Conservation (phyloP, 371 early-diverging fungal species). For the Coemansia sp. region DNA sequence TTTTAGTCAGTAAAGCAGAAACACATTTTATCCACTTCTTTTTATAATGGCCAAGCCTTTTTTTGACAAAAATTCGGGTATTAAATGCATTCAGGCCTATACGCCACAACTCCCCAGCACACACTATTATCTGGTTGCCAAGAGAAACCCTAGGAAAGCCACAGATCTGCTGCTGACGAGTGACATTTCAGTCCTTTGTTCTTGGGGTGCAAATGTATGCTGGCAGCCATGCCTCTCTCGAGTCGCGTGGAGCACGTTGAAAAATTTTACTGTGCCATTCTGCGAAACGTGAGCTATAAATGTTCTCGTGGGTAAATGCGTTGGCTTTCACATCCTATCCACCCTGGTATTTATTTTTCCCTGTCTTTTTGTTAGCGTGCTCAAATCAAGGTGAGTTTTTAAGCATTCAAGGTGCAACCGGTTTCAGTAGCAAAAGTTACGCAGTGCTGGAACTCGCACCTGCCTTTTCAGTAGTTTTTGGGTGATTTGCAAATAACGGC, state of each 20-base stretch:
- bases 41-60: too few relatives aligned
- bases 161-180: constrained; percentile 2
- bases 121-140: not conserved
- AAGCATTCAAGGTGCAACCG: not conserved
- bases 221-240: not conserved
- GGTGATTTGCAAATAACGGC: not conserved
- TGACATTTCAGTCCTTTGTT: not conserved
- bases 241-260: not conserved
- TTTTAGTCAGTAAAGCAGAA: not conserved
- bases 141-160: not conserved
- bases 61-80: not conserved
- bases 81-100: not conserved
- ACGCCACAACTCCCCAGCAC: not conserved
- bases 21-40: too few relatives aligned
- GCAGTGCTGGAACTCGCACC: not conserved
- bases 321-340: not conserved
- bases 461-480: not conserved
- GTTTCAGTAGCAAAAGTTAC: too few relatives aligned
- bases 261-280: not conserved
- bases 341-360: not conserved
- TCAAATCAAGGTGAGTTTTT: not conserved
- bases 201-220: not conserved
- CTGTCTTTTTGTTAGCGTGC: not conserved
- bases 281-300: not conserved
- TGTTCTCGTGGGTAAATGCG: not conserved